These are phyloP conservation scores for Ensete glaucum DNA, from an alignment of 176 grass and related monocot genomes.

Conservation along the genomic window DNA sequence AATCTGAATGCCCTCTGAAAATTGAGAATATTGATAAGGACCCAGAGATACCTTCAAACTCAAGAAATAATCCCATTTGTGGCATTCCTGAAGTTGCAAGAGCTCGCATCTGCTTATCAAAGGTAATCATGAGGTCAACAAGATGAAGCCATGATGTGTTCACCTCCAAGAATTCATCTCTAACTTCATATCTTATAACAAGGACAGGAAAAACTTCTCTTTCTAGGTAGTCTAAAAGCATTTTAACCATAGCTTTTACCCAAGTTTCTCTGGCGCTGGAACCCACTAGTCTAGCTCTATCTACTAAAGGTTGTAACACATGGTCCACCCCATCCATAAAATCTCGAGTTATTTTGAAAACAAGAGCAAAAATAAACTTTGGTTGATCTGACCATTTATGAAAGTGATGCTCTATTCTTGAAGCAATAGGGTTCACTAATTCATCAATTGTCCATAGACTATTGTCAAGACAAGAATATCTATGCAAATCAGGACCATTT, in stretches of 20 bases:
- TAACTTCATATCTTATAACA: conserved; percentile 29
- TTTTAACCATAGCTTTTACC: conserved; percentile 85
- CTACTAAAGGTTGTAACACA: conserved; percentile 86
- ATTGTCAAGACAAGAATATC: conserved; percentile 31
- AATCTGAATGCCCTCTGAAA: conserved; percentile 69
- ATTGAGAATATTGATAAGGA: conserved; percentile 70
- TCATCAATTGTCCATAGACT: conserved; percentile 89
- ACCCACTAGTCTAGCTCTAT: conserved; percentile 66
- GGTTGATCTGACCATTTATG: conserved; percentile 79
- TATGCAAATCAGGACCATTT: conserved; percentile 33
- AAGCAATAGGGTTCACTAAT: conserved; percentile 60
- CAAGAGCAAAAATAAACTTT: conserved; percentile 77
- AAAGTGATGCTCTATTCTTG: conserved; percentile 88
- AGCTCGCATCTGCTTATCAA: conserved; percentile 85
- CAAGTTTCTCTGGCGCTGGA: conserved; percentile 94
- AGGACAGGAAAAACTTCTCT: conserved; percentile 54
- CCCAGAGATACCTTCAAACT: conserved; percentile 42
- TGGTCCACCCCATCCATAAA: conserved; percentile 86
- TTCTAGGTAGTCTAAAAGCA: conserved; percentile 65
- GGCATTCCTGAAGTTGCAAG: conserved; percentile 66
- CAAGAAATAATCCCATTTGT: conserved; percentile 36
- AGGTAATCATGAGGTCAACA: conserved; percentile 71
- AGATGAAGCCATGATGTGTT: conserved; percentile 76
- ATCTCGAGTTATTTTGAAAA: conserved; percentile 85
- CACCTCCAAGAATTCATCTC: conserved; percentile 39